Conservation (phyloP, 352 stramenopile species). For the Phytopythium mirpurense region DNA sequence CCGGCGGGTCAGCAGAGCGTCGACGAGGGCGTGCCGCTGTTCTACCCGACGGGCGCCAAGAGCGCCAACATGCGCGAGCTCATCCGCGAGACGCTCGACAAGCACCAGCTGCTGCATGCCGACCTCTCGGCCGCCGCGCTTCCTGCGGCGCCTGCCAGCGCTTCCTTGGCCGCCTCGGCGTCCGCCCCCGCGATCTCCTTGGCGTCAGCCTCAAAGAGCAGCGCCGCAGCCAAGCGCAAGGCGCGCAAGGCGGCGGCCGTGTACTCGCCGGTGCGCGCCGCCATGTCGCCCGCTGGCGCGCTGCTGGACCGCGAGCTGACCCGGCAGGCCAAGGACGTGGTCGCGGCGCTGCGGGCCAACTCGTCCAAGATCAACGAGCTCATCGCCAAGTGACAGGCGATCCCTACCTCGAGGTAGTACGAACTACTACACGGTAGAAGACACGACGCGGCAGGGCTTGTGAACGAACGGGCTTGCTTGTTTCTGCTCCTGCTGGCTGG, state of each 20-base stretch:
- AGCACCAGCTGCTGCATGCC: conserved; percentile 16
- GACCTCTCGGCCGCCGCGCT: conserved; percentile 6
- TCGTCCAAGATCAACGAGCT: conserved; percentile 75
- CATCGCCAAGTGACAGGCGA: conserved; percentile 28
- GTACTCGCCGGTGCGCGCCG: conserved; percentile 16
- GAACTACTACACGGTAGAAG: too few species aligned
- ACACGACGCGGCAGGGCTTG: too few species aligned
- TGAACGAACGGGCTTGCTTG: too few species aligned
- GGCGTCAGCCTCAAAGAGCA: conserved; percentile 3
- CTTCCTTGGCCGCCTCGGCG: conserved; percentile 9
- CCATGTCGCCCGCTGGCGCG: conserved; percentile 10
- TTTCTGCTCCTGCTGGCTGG: too few species aligned
- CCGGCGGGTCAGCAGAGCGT: too few species aligned
- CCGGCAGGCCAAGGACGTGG: conserved; percentile 47
- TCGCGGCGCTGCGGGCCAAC: conserved; percentile 55
- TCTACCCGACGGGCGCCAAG: conserved; percentile 68
- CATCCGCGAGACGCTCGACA: conserved; percentile 54
- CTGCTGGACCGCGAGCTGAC: conserved; percentile 53
- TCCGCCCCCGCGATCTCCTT: conserved; percentile 16
- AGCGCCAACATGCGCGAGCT: conserved; percentile 69
- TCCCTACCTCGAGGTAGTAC: too few species aligned
- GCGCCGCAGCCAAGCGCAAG: conserved; percentile 7
- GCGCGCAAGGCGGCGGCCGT: conserved; percentile 7
- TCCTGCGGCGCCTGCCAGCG: neutral
- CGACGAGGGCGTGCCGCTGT: conserved; percentile 48